A percentile compares a stretch with the other conserved stretches of the same genome.
Conservation (phyloP, 192 early-diverging fungal genomes). For the Geosiphon pyriformis region DNA sequence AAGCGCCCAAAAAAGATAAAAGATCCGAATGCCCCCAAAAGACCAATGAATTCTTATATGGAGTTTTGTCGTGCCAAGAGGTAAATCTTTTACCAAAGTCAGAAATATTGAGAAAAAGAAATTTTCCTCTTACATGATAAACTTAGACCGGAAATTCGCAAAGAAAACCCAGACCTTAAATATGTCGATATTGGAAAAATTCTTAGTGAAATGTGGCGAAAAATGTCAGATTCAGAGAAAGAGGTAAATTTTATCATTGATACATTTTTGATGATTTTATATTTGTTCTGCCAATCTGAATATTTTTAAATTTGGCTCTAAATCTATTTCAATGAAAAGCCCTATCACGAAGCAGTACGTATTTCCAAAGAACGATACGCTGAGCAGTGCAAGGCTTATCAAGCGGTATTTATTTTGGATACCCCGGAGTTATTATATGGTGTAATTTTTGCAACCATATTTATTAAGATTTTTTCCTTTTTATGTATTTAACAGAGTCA, state of each 20-base stretch:
- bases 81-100: conserved; percentile 16
- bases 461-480: too few relatives aligned
- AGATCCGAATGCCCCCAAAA: conserved; percentile 41
- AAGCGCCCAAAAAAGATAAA: conserved; percentile 22
- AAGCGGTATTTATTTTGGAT: background rate
- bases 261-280: background rate
- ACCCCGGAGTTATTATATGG: too few relatives aligned
- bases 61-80: conserved; percentile 35
- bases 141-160: conserved; percentile 34
- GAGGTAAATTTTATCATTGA: conserved; percentile 30
- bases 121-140: background rate
- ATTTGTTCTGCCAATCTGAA: too few relatives aligned
- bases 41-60: conserved; percentile 37
- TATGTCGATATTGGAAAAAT: conserved; percentile 37
- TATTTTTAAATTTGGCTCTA: too few relatives aligned
- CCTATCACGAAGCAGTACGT: background rate
- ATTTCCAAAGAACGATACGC: background rate
- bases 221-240: conserved; percentile 35
- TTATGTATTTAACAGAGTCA: too few relatives aligned
- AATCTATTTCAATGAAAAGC: background rate
- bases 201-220: conserved; percentile 38
- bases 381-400: background rate
- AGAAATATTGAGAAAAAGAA: background rate
- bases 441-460: too few relatives aligned
- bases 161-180: conserved; percentile 37